Evolutionary conservation across 2,329 filamentous ascomycete species (phyloP).

Genomic region (Fusarium algeriense): DNA sequence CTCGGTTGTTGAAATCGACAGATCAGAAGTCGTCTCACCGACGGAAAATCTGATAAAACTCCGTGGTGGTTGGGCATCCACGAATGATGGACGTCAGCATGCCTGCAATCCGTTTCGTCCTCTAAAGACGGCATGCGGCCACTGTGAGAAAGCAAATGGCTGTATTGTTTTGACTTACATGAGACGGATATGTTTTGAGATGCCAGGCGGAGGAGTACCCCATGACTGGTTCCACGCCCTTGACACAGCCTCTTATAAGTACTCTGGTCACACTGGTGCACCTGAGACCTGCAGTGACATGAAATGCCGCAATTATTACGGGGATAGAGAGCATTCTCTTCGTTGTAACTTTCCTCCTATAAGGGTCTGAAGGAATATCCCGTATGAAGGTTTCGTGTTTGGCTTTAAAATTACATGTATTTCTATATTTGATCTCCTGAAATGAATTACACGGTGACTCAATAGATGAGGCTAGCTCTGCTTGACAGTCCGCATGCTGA

Average conservation of each 20-base stretch:
- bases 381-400: too few species aligned
- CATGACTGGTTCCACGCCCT: not conserved
- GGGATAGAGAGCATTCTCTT: not conserved
- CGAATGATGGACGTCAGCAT: not conserved
- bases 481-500: too few species aligned
- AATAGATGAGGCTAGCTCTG: too few species aligned
- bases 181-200: not conserved
- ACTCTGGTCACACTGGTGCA: accelerated
- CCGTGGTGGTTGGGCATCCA: not conserved
- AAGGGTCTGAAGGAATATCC: too few species aligned
- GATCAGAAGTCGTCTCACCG: not conserved
- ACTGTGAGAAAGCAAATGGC: not conserved
- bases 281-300: not conserved
- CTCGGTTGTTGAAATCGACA: not conserved
- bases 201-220: not conserved
- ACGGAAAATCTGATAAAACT: not conserved
- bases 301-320: not conserved
- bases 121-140: not conserved
- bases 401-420: too few species aligned
- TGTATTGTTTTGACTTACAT: not conserved
- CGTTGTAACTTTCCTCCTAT: too few species aligned
- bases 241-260: not conserved
- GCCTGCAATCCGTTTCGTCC: not conserved
- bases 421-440: too few species aligned
- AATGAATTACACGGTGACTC: too few species aligned